phyloP scores from a whole-genome alignment of 768 basidiomycete species.

The Amanita pseudoporphyria region DNA sequence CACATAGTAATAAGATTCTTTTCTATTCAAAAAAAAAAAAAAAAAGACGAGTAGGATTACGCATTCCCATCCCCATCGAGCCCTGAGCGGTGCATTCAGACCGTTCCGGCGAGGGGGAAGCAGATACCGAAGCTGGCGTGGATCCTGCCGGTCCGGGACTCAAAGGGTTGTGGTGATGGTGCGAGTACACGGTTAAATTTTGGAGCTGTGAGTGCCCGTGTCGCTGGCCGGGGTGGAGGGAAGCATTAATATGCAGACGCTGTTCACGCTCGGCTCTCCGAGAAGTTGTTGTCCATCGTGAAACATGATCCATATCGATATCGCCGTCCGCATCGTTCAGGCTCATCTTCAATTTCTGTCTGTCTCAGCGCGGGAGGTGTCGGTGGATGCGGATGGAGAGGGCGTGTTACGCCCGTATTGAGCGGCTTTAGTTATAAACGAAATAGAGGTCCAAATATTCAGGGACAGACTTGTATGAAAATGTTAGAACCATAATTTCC shows the following conservation, averaged over 20 bases:
- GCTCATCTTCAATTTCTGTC: conserved; percentile 76
- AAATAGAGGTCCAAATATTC: conserved; percentile 7
- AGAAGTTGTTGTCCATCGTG: background rate
- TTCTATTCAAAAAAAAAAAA: too few relatives aligned
- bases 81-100: conserved; percentile 14
- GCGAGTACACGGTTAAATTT: background rate
- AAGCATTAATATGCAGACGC: background rate
- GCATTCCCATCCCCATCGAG: background rate
- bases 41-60: background rate
- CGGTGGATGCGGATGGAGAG: conserved; percentile 30
- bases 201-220: background rate
- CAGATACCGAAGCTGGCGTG: conserved; percentile 19
- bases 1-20: too few relatives aligned
- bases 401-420: conserved; percentile 16
- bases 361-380: conserved; percentile 58
- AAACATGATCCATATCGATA: conserved; percentile 27
- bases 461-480: too few relatives aligned
- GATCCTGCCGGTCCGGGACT: conserved; percentile 5
- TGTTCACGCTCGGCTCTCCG: background rate
- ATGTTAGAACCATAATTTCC: too few relatives aligned
- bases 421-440: conserved; percentile 9
- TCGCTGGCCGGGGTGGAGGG: conserved; percentile 14
- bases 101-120: conserved; percentile 25
- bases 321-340: conserved; percentile 62
- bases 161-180: background rate